A percentile compares a stretch with the other conserved stretches of the same genome.
Conservation (phyloP, 768 basidiomycete genomes). For the Leucocoprinus leucothites region DNA sequence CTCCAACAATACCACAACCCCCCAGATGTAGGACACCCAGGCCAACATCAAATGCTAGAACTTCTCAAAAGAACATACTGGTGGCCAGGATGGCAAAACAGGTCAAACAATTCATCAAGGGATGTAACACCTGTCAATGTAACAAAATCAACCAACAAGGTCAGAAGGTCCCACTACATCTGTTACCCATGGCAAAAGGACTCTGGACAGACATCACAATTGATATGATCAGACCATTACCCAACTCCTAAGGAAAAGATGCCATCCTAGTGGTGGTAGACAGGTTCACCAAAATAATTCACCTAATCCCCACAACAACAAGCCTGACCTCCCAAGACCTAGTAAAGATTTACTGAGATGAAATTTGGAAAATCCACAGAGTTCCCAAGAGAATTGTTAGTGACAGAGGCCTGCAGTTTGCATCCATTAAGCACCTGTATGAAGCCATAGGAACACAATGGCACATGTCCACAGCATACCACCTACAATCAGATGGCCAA, state of each 20-base stretch:
- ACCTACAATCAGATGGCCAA: neutral
- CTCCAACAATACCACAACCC: neutral
- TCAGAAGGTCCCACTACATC: neutral
- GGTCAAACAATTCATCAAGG: neutral
- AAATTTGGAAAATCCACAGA: neutral
- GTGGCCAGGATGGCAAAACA: constrained; percentile 1
- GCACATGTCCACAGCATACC: neutral
- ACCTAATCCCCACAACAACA: neutral
- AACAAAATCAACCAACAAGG: neutral
- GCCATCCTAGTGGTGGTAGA: neutral
- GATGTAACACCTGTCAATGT: neutral
- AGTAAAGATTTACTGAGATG: neutral
- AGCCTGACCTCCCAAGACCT: neutral
- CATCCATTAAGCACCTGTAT: neutral
- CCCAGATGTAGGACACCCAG: neutral
- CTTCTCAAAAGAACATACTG: constrained; percentile 6
- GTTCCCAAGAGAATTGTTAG: neutral
- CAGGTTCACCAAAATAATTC: neutral
- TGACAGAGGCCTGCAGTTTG: constrained; percentile 1
- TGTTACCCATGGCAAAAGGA: neutral
- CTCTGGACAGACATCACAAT: neutral
- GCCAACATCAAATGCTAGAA: neutral
- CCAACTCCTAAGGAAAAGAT: neutral
- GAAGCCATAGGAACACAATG: neutral
- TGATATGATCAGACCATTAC: neutral